Evolutionary conservation across 2,329 filamentous ascomycete species (phyloP).

Genomic region (Rhynchosporium graminicola): DNA sequence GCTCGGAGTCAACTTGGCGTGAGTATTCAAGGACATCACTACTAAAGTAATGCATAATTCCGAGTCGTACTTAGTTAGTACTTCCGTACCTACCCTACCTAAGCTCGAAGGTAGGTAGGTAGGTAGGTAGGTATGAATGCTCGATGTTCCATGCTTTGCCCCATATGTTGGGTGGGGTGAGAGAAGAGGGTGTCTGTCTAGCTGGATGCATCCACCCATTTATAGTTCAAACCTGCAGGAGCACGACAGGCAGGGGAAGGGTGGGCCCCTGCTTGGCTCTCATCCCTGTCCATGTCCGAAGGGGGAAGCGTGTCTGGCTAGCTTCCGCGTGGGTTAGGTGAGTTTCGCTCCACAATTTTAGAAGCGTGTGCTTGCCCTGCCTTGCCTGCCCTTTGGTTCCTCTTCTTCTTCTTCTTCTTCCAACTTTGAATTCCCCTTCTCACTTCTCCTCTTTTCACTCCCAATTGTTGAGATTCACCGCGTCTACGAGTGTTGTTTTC

Average conservation of each 20-base stretch:
- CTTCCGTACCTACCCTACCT: no score
- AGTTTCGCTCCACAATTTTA: conserved; percentile 2
- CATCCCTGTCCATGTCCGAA: not conserved
- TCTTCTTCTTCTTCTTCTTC: not conserved
- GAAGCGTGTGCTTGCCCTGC: not conserved
- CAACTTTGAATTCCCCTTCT: conserved; percentile 5
- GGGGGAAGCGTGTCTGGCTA: not conserved
- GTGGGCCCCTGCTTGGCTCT: no score
- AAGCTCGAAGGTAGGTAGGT: no score
- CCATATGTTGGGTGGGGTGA: no score
- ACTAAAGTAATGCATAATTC: no score
- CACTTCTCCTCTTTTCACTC: not conserved
- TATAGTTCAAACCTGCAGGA: conserved; percentile 19
- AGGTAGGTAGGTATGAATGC: no score
- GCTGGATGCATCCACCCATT: not conserved
- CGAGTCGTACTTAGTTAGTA: no score
- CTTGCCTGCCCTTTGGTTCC: not conserved
- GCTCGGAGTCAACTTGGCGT: no score
- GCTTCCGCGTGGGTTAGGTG: conserved; percentile 3
- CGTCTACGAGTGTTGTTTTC: not conserved
- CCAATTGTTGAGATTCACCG: not conserved
- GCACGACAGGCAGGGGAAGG: conserved; percentile 10
- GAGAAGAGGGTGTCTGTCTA: not conserved
- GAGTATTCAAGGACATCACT: no score
- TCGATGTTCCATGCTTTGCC: no score